These are phyloP conservation scores for Ilyonectria destructans DNA, from an alignment of 2,329 filamentous ascomycete genomes.

Conservation along the genomic window DNA sequence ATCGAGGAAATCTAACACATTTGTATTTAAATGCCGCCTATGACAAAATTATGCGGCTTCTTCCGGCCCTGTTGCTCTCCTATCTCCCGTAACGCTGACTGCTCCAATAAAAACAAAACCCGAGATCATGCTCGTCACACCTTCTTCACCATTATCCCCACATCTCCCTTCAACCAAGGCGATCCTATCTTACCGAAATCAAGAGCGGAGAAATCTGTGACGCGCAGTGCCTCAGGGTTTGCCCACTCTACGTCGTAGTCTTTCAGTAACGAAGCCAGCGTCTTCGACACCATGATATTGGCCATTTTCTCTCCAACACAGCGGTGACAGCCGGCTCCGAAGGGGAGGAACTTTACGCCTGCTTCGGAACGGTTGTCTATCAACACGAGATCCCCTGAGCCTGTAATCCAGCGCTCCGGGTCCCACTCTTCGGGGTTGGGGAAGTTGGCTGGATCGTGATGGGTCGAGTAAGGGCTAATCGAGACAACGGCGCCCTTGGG, in stretches of 20 bases:
- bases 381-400: not conserved
- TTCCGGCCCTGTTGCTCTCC: not conserved
- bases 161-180: conserved; percentile 29
- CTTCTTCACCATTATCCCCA: conserved; percentile 18
- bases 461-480: conserved; percentile 29
- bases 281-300: conserved; percentile 28
- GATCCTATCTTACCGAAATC: conserved; percentile 31
- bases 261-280: conserved; percentile 15
- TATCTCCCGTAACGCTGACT: not conserved
- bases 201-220: conserved; percentile 18
- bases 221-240: conserved; percentile 2
- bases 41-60: not conserved
- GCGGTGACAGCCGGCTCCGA: conserved; percentile 26
- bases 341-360: conserved; percentile 23
- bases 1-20: too few relatives aligned
- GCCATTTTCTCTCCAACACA: conserved; percentile 32
- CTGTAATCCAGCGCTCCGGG: conserved; percentile 27
- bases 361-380: conserved; percentile 16
- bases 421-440: conserved; percentile 24
- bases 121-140: not conserved
- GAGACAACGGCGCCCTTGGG: conserved; percentile 24
- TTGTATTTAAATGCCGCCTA: too few relatives aligned
- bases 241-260: conserved; percentile 27
- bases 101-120: not conserved
- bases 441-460: conserved; percentile 28